Base-by-base conservation (phyloP, 305 asterid genomes). In the Solanum hybrid region DNA sequence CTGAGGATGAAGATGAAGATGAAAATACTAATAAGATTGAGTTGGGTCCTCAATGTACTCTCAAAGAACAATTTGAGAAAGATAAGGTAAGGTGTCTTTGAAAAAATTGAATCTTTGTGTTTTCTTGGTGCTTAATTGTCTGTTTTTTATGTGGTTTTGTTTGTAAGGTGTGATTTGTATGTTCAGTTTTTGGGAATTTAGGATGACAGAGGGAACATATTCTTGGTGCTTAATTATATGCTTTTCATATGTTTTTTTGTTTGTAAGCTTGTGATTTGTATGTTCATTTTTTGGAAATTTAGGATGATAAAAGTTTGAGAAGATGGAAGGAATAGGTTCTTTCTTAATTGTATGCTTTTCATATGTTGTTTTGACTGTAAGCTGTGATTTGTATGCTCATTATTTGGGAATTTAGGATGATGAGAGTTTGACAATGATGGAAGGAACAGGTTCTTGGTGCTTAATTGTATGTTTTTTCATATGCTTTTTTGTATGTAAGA, bases 271-370 rank as follows among this genome's bases (percentile, higher is more conserved):
- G 22, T 17, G 81, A 76, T 32, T 19, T 78, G 29, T 78, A 35
- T 78, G 51, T 35, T 34, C 84, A 15, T 19, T 78, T 76, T 37
- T 86, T 72, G 64, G 90, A 35, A 72, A 75, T 88, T 72, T 90
- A 96, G 99, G 99, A 95, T 92, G 98, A 96, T 91, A 98, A 95
- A 95, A 96, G 99, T 87, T 93, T 96, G 94, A 94, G 98, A 91
- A 95, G 97, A 93, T 96, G 99, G 98, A 95, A 97, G 93, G 98
- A 96, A 40, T 98, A 96, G 45, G 97, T 97, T 93, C 97, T 72
- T 27, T 93, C 97, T 72, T 27, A 12, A 27, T 27, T 72, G 22
- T 27, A 29, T 27, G n/a, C 19, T 72, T 71, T 79, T 31, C 19
- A 15, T 76, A 82, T 69, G 85, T 24, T 17, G 31, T 14, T 89